Base-by-base conservation (phyloP, 148 eudicot species). In the Camellia lanceoleosa region DNA sequence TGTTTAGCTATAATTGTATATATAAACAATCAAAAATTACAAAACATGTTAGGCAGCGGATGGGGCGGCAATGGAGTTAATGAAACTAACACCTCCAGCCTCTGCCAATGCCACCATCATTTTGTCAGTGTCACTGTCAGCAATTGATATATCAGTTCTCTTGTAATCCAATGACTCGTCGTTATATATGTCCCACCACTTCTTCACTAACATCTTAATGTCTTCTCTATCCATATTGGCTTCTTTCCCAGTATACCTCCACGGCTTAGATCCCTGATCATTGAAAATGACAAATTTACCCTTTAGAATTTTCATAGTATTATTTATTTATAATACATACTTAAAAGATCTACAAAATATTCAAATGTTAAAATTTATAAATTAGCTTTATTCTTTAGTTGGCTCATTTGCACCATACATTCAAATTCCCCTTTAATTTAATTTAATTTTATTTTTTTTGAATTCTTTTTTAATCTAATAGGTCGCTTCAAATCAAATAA, bases 201-300 rank as follows among this genome's bases (percentile, higher is more conserved):
- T 93, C 8, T 82, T 78, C 43, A 93, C 93, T 23, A 91, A 73
- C 87, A 85, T 85, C 71, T 93, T 87, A 4, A 93, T 89, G 60
- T 93, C 94, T 3, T 87, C 91, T 15, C 97, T 77, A 0, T 87
- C 76, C 97, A 93, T 93, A 76, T 93, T 87, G 83, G 80, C 85
- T 69, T 91, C 97, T 69, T 90, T 10, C 2, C 97, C 97, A 0
- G 94, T 93, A 78, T 87, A 93, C 81, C 97, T 86, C 97, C 97
- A 91, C 0, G 97, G 94, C 84, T 93, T 93, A 1, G 97, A 88
- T 5, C 97, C 97, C 89, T 88, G 66, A 3, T 42, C 42, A 23
- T 3, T 11, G 38, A 30, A 1, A 0, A 10, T 5, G n/a, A 60
- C 13, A 7, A 52, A 8, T 9, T 55, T 80, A 23, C 69, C 60